Evolutionary conservation across 495 filamentous ascomycete species (phyloP), one percentile per base, ranked within the genome.

Genomic region (Hypoxylon subgilvum): DNA sequence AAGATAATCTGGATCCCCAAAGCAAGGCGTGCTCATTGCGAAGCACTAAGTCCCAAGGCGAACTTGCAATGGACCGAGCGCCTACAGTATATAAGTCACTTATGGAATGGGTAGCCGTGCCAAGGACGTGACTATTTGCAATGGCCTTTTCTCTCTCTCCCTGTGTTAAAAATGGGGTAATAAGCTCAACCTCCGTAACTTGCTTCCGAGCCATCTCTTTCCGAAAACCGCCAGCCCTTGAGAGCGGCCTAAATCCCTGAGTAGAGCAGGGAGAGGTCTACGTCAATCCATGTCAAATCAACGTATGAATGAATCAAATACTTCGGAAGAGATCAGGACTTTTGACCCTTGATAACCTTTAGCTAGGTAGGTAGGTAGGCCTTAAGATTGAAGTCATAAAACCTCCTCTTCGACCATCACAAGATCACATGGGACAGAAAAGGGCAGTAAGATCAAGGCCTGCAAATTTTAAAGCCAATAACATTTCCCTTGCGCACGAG

Each of bases 1-100:
- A 63, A 47, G 25, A 41, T 16, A 56, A 53, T 30, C 36, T 35
- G 25, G 28, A 42, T 27, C 23, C n/a, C n/a, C n/a, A n/a, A 46
- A 13, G 31, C 35, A 47, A 57, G 25, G 28, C 30, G 35, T 6
- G n/a, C 25, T 25, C 28, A 36, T 32, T 45, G 39, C 32, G 22
- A 54, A 32, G 21, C 40, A 41, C 8, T n/a, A n/a, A 27, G 23
- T 55, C 34, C 9, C 35, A 19, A 41, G 12, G 3, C 21, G 31
- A 8, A 27, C 23, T 27, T 27, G 8, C 4, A 8, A 27, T 27
- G 4, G 23, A 4, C 23, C 23, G 23, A 27, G 23, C 17, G 28
- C 14, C 13, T 27, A 47, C 10, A 40, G 12, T 13, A n/a, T n/a
- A n/a, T 14, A 40, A 30, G 23, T 31, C 13, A 31, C n/a, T 6